A percentile compares a stretch with the other conserved stretches of the same genome.
These are phyloP conservation scores for Rubroboletus pulcherrimus DNA, from an alignment of 768 basidiomycete genomes.

Conservation along the genomic window DNA sequence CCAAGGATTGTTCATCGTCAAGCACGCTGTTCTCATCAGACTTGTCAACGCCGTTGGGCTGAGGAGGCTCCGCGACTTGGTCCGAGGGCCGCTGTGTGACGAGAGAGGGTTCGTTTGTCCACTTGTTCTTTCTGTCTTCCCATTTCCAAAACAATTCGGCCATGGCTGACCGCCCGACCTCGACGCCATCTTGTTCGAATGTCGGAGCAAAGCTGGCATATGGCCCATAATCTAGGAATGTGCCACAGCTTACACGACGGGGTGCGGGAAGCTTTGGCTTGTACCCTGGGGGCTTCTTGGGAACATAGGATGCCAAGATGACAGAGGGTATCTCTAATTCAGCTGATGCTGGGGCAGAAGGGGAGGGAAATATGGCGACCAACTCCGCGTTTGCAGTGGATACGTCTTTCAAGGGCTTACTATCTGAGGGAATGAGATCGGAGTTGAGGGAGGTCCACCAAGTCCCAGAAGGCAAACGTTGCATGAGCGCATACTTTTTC, in stretches of 20 bases:
- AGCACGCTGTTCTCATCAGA: slow-evolving; percentile 4
- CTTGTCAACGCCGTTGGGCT: slow-evolving; percentile 13
- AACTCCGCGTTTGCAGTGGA: slow-evolving; percentile 70
- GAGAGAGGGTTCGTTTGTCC: slow-evolving; percentile 21
- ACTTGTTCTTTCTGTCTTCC: slow-evolving; percentile 39
- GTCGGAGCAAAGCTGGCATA: slow-evolving; percentile 74
- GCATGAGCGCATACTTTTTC: slow-evolving; percentile 74
- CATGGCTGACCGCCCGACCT: slow-evolving; percentile 59
- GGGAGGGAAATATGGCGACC: slow-evolving; percentile 66
- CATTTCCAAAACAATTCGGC: slow-evolving; percentile 56
- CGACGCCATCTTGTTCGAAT: slow-evolving; percentile 74
- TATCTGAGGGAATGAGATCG: slow-evolving; percentile 35
- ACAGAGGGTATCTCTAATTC: slow-evolving; percentile 29
- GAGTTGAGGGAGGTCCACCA: slow-evolving; percentile 76
- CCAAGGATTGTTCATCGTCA: slow-evolving; percentile 42
- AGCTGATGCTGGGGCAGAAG: slow-evolving; percentile 35
- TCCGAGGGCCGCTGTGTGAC: slow-evolving; percentile 2
- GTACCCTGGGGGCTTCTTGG: slow-evolving; percentile 38
- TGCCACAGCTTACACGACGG: slow-evolving; percentile 57
- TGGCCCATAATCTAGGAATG: slow-evolving; percentile 76
- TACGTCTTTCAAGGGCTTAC: slow-evolving; percentile 45
- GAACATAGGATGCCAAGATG: slow-evolving; percentile 58
- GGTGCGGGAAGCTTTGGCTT: slow-evolving; percentile 44
- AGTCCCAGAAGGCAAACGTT: slow-evolving; percentile 71
- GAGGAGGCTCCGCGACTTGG: not conserved